These are phyloP conservation scores for Puccinellia tenuiflora DNA, from an alignment of 176 grass and related monocot species.

Conservation along the genomic window DNA sequence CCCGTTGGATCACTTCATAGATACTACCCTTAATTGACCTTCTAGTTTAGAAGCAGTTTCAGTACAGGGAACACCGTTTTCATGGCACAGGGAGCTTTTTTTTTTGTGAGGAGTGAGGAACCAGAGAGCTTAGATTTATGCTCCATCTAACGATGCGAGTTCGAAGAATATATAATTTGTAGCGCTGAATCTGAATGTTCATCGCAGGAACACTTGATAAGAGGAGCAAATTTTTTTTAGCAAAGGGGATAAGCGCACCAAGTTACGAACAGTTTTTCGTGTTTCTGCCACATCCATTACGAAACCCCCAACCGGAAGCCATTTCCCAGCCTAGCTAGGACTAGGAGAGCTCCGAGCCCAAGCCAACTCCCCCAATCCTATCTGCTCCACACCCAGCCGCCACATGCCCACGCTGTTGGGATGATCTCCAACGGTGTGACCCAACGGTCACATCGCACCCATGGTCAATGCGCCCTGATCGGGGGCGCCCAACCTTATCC, in stretches of 20 bases:
- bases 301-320: background rate
- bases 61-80: background rate
- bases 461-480: too few relatives aligned
- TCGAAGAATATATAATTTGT: background rate
- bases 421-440: too few relatives aligned
- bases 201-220: background rate
- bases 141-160: background rate
- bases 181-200: background rate
- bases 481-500: too few relatives aligned
- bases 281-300: background rate
- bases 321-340: too few relatives aligned
- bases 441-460: too few relatives aligned
- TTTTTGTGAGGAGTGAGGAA: background rate
- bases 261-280: background rate
- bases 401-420: background rate
- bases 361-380: constrained; percentile 13
- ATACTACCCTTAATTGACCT: background rate
- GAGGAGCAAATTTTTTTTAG: background rate
- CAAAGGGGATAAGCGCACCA: background rate
- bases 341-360: too few relatives aligned
- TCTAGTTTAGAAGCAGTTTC: background rate
- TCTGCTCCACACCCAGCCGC: constrained; percentile 9
- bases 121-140: background rate
- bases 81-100: background rate
- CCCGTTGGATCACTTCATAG: background rate